Base-by-base conservation (phyloP, 257 asterid species). In the Sherardia arvensis region DNA sequence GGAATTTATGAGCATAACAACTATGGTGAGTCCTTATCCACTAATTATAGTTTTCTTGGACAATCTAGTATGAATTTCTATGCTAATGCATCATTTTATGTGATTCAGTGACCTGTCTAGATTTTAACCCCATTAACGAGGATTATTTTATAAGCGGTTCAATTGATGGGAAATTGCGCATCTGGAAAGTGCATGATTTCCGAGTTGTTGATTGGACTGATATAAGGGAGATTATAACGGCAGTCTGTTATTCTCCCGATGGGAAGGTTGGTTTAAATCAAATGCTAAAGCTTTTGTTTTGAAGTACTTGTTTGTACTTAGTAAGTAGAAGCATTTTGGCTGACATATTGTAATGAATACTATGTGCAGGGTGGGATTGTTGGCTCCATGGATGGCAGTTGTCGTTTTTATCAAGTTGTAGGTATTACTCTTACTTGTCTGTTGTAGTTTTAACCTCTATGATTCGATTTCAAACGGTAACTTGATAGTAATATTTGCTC, bases 181-280 rank as follows among this genome's bases (percentile, higher is more conserved):
- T 90, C 53, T 90, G 97, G 97, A 85, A 90, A 72, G 79, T 90
- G 67, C 77, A 76, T 53, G 78, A 82, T 22, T 80, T 85, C 43
- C 83, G 94, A 61, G 97, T 90, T 26, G 70, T 84, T 65, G 95
- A 87, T 73, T 90, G 95, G 95, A 85, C 77, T 58, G 94, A 87
- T 70, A 77, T 83, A 21, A 82, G 66, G 79, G 97, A 87, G 73
- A 87, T 87, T 43, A 85, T 87, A 17, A 87, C 92, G 54, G 97
- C 90, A 17, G 86, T 90, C 57, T 80, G 86, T 63, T 86, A 82
- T 67, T 65, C 75, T 62, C 96, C 97, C 32, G 86, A 87, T 67
- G 97, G 97, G 72, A 84, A 83, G 94, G 98, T 91, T 20, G 47
- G 70, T 65, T 45, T 40, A 10, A 43, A 23, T 23, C 32, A 59